Base-by-base conservation (phyloP, 352 stramenopile genomes). In the Phytophthora nicotianae region DNA sequence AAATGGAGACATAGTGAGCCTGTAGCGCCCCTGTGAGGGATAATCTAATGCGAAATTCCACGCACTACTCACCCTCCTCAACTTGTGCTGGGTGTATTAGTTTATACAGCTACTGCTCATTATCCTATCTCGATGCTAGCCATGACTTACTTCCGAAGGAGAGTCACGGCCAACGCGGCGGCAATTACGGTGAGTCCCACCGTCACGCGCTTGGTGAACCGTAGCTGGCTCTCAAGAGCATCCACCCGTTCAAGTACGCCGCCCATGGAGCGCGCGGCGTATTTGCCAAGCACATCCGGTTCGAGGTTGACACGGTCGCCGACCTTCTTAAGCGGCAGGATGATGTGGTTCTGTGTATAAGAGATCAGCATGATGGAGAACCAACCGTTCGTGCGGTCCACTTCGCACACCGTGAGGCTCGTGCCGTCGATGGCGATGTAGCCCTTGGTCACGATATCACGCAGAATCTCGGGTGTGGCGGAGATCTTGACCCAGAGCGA, bases 301-400 rank as follows among this genome's bases (percentile, higher is more conserved):
- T 98, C 94, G 26, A 98, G 66, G 75, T 98, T 98, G 17, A 98
- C 91, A 26, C 58, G 58, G 67, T 93, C 84, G 23, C 91, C 91
- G 6, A 96, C 67, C 46, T 82, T 70, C 74, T 99, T 99, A 23
- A 86, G 74, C 19, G 97, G 96, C 41, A 99, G 76, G 45, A 98
- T 96, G 42, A 99, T 97, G 70, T 97, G 91, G 77, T 98, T 97
- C 68, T 98, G 97, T 27, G 97, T 99, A 78, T 99, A 97, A 52
- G 96, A 84, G 54, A 99, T 96, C 68, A 99, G 88, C 97, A 99
- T 99, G 70, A 99, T 97, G 42, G 90, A 98, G 74, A 99, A 99
- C 85, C 91, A 99, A 56, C 86, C 77, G 53, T 93, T 77, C 29
- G 70, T 64, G 1, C 60, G 67, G 62, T 97, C 84, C 16, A 94